Evolutionary conservation across 192 early-diverging fungal species (phyloP).

Genomic region (Coemansia sp.): DNA sequence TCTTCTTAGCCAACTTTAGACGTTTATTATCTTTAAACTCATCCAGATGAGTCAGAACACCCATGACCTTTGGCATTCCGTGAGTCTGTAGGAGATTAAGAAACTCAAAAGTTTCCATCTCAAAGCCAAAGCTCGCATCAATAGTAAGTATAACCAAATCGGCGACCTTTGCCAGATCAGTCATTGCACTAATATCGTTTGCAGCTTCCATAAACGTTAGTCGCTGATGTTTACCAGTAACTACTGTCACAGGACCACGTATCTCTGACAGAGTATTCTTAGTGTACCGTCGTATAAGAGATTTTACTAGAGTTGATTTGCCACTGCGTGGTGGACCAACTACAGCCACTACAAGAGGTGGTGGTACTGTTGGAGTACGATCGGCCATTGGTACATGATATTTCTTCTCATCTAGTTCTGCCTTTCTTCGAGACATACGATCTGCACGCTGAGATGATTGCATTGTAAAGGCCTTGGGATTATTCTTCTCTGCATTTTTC

Average conservation of each 20-base stretch:
- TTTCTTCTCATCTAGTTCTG: slow-evolving; percentile 84
- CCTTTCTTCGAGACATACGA: slow-evolving; percentile 74
- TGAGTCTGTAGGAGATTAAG: slow-evolving; percentile 96
- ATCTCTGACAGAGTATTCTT: slow-evolving; percentile 90
- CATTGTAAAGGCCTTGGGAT: slow-evolving; percentile 70
- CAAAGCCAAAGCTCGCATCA: slow-evolving; percentile 97
- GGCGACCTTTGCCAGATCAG: slow-evolving; percentile 95
- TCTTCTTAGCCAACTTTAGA: slow-evolving; percentile 85
- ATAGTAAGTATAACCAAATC: slow-evolving; percentile 93
- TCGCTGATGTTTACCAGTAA: slow-evolving; percentile 90
- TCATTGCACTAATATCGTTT: slow-evolving; percentile 97
- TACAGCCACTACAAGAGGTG: slow-evolving; percentile 92
- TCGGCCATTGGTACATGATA: slow-evolving; percentile 96
- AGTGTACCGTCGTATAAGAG: slow-evolving; percentile 92
- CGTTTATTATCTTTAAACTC: slow-evolving; percentile 93
- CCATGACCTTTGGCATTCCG: slow-evolving; percentile 98
- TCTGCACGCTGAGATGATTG: slow-evolving; percentile 73
- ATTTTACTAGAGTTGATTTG: slow-evolving; percentile 96
- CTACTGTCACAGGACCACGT: slow-evolving; percentile 96
- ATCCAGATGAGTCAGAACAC: slow-evolving; percentile 94
- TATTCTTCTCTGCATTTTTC: slow-evolving; percentile 63
- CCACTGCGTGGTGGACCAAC: slow-evolving; percentile 93
- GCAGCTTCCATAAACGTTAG: slow-evolving; percentile 97
- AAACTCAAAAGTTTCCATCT: slow-evolving; percentile 99
- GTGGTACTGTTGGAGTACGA: slow-evolving; percentile 84